These are phyloP conservation scores for Macrophomina pseudophaseolina DNA, from an alignment of 2,329 filamentous ascomycete genomes.

Conservation along the genomic window DNA sequence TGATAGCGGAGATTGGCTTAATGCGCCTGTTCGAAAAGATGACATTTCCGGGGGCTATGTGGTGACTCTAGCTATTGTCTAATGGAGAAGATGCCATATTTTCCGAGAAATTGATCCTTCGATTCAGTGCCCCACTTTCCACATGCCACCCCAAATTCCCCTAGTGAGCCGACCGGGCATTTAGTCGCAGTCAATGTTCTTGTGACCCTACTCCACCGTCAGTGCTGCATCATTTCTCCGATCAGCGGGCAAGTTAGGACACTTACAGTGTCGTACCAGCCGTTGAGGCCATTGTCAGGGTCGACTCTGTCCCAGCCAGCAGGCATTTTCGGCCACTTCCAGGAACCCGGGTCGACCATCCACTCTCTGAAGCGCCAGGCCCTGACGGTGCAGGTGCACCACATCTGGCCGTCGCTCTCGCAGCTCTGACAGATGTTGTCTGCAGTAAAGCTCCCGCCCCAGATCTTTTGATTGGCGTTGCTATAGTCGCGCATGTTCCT, in stretches of 20 bases:
- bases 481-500: neutral
- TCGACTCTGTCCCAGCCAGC: neutral
- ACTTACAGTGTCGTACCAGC: neutral
- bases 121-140: too few relatives aligned
- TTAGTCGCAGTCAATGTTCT: neutral
- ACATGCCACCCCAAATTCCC: too few relatives aligned
- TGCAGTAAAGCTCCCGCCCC: neutral
- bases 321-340: neutral
- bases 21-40: too few relatives aligned
- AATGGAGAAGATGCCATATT: too few relatives aligned
- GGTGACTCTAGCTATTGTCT: too few relatives aligned
- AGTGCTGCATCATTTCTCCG: neutral
- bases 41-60: too few relatives aligned
- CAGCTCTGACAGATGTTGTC: neutral
- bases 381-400: neutral
- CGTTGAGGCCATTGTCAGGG: neutral
- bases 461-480: neutral
- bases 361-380: neutral
- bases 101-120: neutral
- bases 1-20: too few relatives aligned
- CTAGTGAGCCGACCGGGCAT: too few relatives aligned
- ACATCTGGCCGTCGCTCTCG: neutral
- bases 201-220: neutral
- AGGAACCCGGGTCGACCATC: neutral
- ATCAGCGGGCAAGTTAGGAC: too few relatives aligned